phyloP scores from a whole-genome alignment of 768 basidiomycete genomes.

The Tylopilus sp. region DNA sequence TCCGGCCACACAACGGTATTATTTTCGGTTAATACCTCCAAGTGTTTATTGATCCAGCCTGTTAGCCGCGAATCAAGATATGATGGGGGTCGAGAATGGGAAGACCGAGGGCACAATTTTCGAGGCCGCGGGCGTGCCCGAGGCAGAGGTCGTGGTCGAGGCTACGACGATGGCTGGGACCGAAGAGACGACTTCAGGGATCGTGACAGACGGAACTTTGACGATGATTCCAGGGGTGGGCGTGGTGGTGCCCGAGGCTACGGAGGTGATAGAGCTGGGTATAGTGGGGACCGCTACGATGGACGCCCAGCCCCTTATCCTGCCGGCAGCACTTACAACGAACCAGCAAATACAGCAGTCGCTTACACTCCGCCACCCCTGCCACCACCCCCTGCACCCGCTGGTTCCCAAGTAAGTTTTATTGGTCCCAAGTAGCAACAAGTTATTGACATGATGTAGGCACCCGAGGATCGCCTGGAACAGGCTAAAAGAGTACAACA shows the following conservation, averaged over 20 bases:
- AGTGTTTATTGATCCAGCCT: constrained; percentile 3
- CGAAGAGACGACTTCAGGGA: constrained; percentile 42
- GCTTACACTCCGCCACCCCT: constrained; percentile 28
- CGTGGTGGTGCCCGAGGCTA: constrained; percentile 37
- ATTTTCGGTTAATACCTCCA: not conserved
- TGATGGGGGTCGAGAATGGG: constrained; percentile 47
- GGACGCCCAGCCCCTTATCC: constrained; percentile 36
- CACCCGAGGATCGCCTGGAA: constrained; percentile 74
- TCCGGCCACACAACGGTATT: constrained; percentile 42
- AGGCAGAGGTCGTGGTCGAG: constrained; percentile 40
- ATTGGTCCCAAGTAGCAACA: not conserved
- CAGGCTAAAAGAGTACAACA: constrained; percentile 87
- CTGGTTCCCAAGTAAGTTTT: constrained; percentile 30
- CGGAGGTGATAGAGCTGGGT: constrained; percentile 39
- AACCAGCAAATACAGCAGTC: constrained; percentile 20
- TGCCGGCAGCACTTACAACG: constrained; percentile 19
- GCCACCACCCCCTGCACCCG: not conserved
- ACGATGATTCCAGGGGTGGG: constrained; percentile 36
- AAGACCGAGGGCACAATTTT: constrained; percentile 36
- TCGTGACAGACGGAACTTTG: constrained; percentile 32
- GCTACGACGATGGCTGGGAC: constrained; percentile 42
- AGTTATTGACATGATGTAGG: constrained; percentile 5
- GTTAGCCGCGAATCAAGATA: constrained; percentile 32
- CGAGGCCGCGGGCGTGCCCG: constrained; percentile 39
- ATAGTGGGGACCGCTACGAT: constrained; percentile 43